A percentile compares a stretch with the other conserved stretches of the same genome.
Evolutionary conservation across 2,329 filamentous ascomycete species (phyloP).

Genomic region (Alternaria panax): DNA sequence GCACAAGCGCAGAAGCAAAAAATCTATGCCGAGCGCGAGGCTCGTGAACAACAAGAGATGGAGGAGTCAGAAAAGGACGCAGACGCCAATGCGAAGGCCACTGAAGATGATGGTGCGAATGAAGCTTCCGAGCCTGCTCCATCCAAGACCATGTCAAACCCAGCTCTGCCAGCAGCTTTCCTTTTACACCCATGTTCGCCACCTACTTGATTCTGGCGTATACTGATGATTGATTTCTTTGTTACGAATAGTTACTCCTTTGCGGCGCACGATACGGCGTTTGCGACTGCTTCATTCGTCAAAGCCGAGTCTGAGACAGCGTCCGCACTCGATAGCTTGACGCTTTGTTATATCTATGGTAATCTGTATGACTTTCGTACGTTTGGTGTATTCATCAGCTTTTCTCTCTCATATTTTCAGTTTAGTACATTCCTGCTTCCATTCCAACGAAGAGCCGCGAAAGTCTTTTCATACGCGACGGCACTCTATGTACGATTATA

Average conservation of each 20-base stretch:
- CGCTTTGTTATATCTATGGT: constrained; percentile 31
- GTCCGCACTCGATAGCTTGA: constrained; percentile 42
- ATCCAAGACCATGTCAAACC: constrained; percentile 7
- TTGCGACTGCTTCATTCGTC: constrained; percentile 49
- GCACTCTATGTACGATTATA: constrained; percentile 6
- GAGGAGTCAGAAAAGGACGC: constrained; percentile 20
- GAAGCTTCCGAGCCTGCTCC: constrained; percentile 36
- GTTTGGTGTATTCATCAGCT: constrained; percentile 12
- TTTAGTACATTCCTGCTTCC: constrained; percentile 4
- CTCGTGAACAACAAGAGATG: constrained; percentile 31
- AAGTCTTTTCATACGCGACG: constrained; percentile 2
- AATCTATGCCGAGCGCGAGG: constrained; percentile 64
- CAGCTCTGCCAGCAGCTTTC: constrained; percentile 9
- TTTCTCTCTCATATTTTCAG: not conserved
- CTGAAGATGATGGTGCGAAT: constrained; percentile 47
- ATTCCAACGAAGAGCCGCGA: constrained; percentile 3
- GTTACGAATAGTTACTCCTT: constrained; percentile 40
- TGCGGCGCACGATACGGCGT: constrained; percentile 46
- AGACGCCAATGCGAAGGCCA: constrained; percentile 12
- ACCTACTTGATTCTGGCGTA: constrained; percentile 22
- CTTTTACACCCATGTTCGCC: constrained; percentile 16
- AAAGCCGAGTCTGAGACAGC: constrained; percentile 31
- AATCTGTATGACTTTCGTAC: constrained; percentile 18
- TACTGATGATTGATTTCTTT: constrained; percentile 37
- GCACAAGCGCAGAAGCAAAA: constrained; percentile 74